Evolutionary conservation across 805 yeast species (phyloP).

Genomic region (Cyberlindnera meyerae): DNA sequence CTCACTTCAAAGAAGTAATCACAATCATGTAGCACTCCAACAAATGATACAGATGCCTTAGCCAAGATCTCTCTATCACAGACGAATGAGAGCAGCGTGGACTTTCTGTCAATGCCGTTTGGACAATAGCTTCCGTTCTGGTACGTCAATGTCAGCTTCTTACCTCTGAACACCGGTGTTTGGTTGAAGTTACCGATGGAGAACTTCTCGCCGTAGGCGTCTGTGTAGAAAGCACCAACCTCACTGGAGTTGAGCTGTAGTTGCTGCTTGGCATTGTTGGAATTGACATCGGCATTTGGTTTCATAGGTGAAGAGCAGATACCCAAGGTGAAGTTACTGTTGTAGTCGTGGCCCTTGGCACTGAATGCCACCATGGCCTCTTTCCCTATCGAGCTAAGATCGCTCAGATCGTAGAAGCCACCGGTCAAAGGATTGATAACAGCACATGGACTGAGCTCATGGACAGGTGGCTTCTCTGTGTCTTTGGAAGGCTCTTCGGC

Average conservation of each 20-base stretch:
- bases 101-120: conserved; percentile 49
- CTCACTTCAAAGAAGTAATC: conserved; percentile 79
- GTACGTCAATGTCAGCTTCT: conserved; percentile 66
- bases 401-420: conserved; percentile 33
- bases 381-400: conserved; percentile 24
- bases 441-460: conserved; percentile 35
- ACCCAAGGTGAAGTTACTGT: conserved; percentile 70
- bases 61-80: conserved; percentile 73
- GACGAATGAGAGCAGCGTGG: conserved; percentile 64
- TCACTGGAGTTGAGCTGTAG: conserved; percentile 34
- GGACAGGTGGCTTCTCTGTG: conserved; percentile 11
- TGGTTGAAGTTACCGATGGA: conserved; percentile 62
- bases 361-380: conserved; percentile 45
- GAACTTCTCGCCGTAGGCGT: conserved; percentile 35
- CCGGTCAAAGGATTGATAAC: conserved; percentile 37
- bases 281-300: conserved; percentile 23
- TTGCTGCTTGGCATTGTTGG: conserved; percentile 11
- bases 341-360: conserved; percentile 66
- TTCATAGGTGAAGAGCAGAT: conserved; percentile 56
- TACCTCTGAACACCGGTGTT: conserved; percentile 64
- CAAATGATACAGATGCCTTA: conserved; percentile 60
- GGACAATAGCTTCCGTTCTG: conserved; percentile 62
- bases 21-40: conserved; percentile 73
- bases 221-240: conserved; percentile 57
- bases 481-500: no score